Conservation (phyloP, 306 rosid genomes). For the Rosa rugosa region DNA sequence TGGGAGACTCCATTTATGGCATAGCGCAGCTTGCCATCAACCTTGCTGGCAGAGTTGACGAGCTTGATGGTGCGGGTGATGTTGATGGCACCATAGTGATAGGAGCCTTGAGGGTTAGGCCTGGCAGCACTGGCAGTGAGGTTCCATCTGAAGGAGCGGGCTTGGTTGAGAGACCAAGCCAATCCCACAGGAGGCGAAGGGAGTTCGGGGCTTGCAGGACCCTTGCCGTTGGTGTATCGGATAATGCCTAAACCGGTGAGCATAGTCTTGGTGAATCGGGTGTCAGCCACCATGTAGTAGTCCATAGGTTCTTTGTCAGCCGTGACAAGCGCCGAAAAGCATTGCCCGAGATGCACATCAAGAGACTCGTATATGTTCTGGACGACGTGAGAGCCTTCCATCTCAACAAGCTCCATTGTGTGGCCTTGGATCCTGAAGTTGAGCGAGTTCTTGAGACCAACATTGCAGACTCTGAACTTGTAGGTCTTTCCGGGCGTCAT, state of each 20-base stretch:
- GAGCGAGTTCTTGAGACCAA: slow-evolving; percentile 54
- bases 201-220: slow-evolving; percentile 44
- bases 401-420: slow-evolving; percentile 46
- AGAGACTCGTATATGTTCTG: slow-evolving; percentile 58
- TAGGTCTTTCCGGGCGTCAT: slow-evolving; percentile 65
- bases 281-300: slow-evolving; percentile 59
- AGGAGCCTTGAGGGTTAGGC: slow-evolving; percentile 80
- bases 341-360: slow-evolving; percentile 63
- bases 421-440: slow-evolving; percentile 67
- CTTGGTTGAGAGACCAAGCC: slow-evolving; percentile 74
- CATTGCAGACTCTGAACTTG: slow-evolving; percentile 65
- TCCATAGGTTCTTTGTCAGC: slow-evolving; percentile 53
- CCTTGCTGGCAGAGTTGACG: slow-evolving; percentile 39
- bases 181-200: slow-evolving; percentile 51
- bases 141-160: slow-evolving; percentile 65
- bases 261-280: slow-evolving; percentile 47
- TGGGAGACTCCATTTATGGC: slow-evolving; percentile 65
- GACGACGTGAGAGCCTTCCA: slow-evolving; percentile 75
- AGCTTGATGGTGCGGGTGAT: slow-evolving; percentile 58
- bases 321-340: slow-evolving; percentile 49
- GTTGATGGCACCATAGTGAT: slow-evolving; percentile 55
- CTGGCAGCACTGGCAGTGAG: slow-evolving; percentile 75
- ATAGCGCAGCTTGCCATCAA: slow-evolving; percentile 50
- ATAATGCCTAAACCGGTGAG: slow-evolving; percentile 40
- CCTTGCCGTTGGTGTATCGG: slow-evolving; percentile 44